Evolutionary conservation across 2,329 filamentous ascomycete species (phyloP), one percentile per base, ranked within the genome.

Genomic region (Xylaria sp.): DNA sequence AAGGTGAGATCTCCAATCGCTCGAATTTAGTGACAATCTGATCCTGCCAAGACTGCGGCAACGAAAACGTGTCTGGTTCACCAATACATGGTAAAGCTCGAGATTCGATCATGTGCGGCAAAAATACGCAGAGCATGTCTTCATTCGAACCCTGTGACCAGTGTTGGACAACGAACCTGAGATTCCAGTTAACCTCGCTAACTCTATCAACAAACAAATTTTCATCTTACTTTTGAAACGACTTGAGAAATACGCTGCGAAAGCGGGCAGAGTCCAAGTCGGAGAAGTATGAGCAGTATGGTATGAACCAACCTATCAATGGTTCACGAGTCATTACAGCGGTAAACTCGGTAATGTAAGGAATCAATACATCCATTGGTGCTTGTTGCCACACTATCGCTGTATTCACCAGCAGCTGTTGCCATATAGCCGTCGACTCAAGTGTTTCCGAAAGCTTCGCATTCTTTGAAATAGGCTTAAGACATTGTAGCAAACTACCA

Each of bases 271-370:
- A 78, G 54, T 94, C 90, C 42, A 97, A 84, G 63, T 93, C 87
- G 0, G 93, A 91, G 73, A 96, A 90, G 61, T 93, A 90, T 16
- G 91, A 91, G 80, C 93, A 98, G 79, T 98, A 97, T 0, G 90
- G 87, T 51, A 98, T 86, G 78, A 97, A 98, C 83, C 90, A 91
- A 60, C 81, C 81, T 75, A 91, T 88, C 75, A 94, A 86, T 0
- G 86, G 85, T 53, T 91, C 88, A 60, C 87, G 86, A 3, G 88
- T 89, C 57, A 97, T 82, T 3, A 83, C 82, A 40, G 91, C 88
- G 77, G 88, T 87, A 54, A 97, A 84, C 3, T 88, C 81, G 18
- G 88, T 86, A 65, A 94, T 86, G 44, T 88, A 86, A 0, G 92
- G 88, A 50, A 97, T 90, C 42, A 97, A 82, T 6, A 91, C 87